phyloP scores from a whole-genome alignment of 768 basidiomycete species.

The Holtermannia corniformis region DNA sequence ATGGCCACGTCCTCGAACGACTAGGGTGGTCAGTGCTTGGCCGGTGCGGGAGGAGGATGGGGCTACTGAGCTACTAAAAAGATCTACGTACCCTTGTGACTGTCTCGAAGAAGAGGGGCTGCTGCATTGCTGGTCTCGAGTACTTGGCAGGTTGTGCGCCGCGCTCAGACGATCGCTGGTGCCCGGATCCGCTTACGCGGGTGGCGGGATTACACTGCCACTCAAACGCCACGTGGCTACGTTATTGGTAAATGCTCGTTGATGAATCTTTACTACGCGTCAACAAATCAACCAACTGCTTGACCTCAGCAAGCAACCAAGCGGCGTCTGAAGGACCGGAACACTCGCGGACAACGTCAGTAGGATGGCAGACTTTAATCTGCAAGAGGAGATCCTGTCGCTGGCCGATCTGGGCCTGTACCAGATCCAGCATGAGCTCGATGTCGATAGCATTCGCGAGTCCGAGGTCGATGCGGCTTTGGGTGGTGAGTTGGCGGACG shows the following conservation, averaged over 20 bases:
- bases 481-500: constrained; percentile 19
- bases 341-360: constrained; percentile 3
- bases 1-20: constrained; percentile 88
- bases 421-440: constrained; percentile 59
- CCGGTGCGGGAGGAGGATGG: background rate
- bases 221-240: background rate
- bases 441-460: constrained; percentile 49
- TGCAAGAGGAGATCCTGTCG: constrained; percentile 66
- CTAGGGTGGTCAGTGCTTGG: constrained; percentile 49
- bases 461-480: constrained; percentile 38
- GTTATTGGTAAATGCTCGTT: background rate
- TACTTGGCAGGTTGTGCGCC: too few relatives aligned
- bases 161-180: too few relatives aligned
- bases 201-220: too few relatives aligned
- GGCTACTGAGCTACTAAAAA: background rate
- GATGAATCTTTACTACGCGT: constrained; percentile 10
- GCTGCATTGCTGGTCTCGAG: constrained; percentile 7
- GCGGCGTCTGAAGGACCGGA: too few relatives aligned
- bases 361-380: constrained; percentile 50
- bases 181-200: too few relatives aligned
- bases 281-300: constrained; percentile 7
- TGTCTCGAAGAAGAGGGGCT: constrained; percentile 37
- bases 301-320: background rate
- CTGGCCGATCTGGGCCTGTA: constrained; percentile 53
- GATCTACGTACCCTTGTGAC: constrained; percentile 29